These are phyloP conservation scores for Mortierella sp. DNA, from an alignment of 371 early-diverging fungal species.

Conservation along the genomic window DNA sequence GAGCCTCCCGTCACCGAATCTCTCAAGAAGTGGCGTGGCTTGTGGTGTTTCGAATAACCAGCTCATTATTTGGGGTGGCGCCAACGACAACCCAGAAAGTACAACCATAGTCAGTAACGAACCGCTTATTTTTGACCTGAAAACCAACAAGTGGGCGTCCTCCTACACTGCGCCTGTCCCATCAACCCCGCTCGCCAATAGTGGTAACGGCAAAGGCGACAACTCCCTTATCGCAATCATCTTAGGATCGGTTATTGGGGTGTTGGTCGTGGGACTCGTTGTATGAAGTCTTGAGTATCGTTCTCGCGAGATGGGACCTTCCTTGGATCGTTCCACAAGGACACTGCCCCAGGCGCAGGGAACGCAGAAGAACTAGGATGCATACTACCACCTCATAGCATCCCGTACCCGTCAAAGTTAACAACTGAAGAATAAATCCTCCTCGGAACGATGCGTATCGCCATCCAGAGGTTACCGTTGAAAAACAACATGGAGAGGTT, in stretches of 20 bases:
- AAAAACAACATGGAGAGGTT: not conserved
- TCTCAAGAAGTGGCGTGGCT: constrained; percentile 3
- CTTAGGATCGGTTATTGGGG: not conserved
- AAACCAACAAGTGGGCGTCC: not conserved
- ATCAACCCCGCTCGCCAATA: not conserved
- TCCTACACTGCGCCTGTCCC: not conserved
- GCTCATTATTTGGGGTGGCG: constrained; percentile 33
- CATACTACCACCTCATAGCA: not conserved
- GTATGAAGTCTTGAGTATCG: not conserved
- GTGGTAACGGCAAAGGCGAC: not conserved
- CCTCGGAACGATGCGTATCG: not conserved
- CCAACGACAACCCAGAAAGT: too few species aligned
- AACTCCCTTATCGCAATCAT: not conserved
- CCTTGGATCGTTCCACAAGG: not conserved
- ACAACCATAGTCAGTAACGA: not conserved
- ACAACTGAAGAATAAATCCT: not conserved
- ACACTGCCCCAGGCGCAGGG: not conserved
- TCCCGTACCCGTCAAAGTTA: not conserved
- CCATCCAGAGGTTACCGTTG: not conserved
- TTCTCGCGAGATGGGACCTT: too few species aligned
- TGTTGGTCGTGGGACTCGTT: too few species aligned
- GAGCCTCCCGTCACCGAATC: not conserved
- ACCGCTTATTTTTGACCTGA: not conserved
- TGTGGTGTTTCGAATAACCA: constrained; percentile 31
- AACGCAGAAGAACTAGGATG: not conserved